Percentiles rank a stretch among this genome's conserved stretches.
Evolutionary conservation across 2,329 filamentous ascomycete genomes (phyloP).

Genomic region (Nothophoma quercina): DNA sequence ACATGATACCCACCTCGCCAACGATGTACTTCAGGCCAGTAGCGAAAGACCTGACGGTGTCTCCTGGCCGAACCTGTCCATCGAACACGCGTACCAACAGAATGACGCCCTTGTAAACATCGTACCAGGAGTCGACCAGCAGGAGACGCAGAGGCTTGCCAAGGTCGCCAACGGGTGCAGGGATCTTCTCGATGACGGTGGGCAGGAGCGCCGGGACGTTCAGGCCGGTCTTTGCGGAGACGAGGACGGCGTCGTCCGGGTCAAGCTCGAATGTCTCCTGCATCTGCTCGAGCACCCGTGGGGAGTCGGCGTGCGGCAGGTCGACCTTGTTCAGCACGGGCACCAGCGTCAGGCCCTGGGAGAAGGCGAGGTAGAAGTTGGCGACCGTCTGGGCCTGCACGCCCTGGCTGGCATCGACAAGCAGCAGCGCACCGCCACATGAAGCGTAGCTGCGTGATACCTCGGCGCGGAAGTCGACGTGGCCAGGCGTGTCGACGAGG

Average conservation of each 20-base stretch:
- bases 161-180: slow-evolving; percentile 77
- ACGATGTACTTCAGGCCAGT: slow-evolving; percentile 91
- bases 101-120: slow-evolving; percentile 92
- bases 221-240: slow-evolving; percentile 92
- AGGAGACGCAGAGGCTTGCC: slow-evolving; percentile 80
- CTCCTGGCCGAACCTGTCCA: slow-evolving; percentile 80
- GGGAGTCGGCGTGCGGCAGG: slow-evolving; percentile 86
- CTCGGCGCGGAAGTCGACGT: slow-evolving; percentile 97
- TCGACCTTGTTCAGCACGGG: slow-evolving; percentile 98
- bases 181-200: slow-evolving; percentile 83
- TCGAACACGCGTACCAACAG: slow-evolving; percentile 92
- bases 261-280: slow-evolving; percentile 87
- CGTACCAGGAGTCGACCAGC: slow-evolving; percentile 98
- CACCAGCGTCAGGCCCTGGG: slow-evolving; percentile 84
- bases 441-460: slow-evolving; percentile 95
- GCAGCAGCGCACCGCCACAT: slow-evolving; percentile 85
- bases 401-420: slow-evolving; percentile 96
- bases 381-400: slow-evolving; percentile 98
- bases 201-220: slow-evolving; percentile 87
- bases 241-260: slow-evolving; percentile 73
- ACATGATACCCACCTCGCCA: slow-evolving; percentile 96
- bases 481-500: slow-evolving; percentile 94
- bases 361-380: slow-evolving; percentile 97
- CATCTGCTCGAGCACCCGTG: slow-evolving; percentile 85
- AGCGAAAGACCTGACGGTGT: slow-evolving; percentile 85